Base-by-base conservation (phyloP, 306 rosid species). In the Cicer pinnatifidum region DNA sequence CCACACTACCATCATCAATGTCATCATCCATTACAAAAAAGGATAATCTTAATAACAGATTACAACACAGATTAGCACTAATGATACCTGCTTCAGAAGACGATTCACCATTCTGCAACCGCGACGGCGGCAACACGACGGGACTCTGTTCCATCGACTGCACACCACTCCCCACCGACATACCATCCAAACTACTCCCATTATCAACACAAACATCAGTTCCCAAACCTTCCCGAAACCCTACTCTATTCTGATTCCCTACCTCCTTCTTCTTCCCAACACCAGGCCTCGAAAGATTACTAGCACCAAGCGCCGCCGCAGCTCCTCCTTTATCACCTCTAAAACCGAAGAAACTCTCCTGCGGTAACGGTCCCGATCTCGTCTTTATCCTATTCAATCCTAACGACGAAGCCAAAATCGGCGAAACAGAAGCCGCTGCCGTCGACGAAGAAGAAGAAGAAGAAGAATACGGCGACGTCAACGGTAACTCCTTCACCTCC, bases 301-400 rank as follows among this genome's bases (percentile, higher is more conserved):
- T 91, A 1, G 85, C 85, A 3, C 90, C 97, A 1, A 86, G 81
- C 0, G 79, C 70, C 20, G 68, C 70, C 38, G 66, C 46, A 13
- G 68, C 62, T 37, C 52, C 78, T 40, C 84, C 91, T 61, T 88
- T 89, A 17, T 91, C 97, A 9, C 83, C 83, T 61, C 93, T 82
- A 61, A 91, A 87, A 20, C 97, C 96, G n/a, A 88, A 83, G 65
- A 94, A 94, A 80, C 97, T 94, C 86, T 94, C 99, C 86, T 91
- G 97, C 7, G 99, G 99, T 79, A 94, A 78, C 68, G 99, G 99
- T 41, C 99, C 99, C 77, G 99, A 94, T 88, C 96, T 85, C 56
- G 99, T 94, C 93, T 94, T 94, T 47, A 94, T 94, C 83, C 86
- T 84, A 71, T 94, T 94, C 86, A 94, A 66, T 39, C 97, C 96